Evolutionary conservation across 78 protist genomes (phyloP).

Genomic region (Protostelium mycophagum): DNA sequence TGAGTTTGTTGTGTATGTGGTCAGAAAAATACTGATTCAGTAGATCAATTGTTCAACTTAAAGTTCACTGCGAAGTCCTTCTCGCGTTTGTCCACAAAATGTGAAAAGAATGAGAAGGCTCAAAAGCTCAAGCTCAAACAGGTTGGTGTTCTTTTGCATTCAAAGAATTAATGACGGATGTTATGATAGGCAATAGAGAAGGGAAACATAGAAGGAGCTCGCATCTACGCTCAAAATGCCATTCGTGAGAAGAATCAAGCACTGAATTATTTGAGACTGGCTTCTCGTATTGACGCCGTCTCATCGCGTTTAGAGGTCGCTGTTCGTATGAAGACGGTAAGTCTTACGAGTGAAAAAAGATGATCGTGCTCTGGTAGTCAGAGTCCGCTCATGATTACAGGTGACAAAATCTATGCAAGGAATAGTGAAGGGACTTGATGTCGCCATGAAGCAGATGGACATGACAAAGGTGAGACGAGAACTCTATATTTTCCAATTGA

Average conservation of each 20-base stretch:
- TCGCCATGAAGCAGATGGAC: constrained; percentile 82
- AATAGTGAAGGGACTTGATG: constrained; percentile 83
- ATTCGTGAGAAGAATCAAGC: constrained; percentile 89
- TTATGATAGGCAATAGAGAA: constrained; percentile 88
- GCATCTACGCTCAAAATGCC: constrained; percentile 95
- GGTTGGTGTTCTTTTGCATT: not conserved
- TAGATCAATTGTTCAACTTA: constrained; percentile 66
- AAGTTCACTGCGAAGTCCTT: constrained; percentile 58
- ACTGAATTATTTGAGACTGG: constrained; percentile 80
- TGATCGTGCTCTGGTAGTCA: not conserved
- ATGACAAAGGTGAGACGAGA: constrained; percentile 60
- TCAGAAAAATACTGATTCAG: too few species aligned
- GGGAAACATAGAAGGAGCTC: constrained; percentile 92
- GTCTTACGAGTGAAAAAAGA: not conserved
- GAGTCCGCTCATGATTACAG: not conserved
- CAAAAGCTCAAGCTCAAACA: constrained; percentile 45
- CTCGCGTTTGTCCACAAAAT: constrained; percentile 42
- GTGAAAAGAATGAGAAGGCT: constrained; percentile 47
- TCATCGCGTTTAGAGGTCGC: constrained; percentile 91
- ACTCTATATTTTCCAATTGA: not conserved
- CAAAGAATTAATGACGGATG: too few species aligned
- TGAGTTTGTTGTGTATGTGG: too few species aligned
- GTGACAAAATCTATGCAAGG: constrained; percentile 82
- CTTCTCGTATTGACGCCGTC: constrained; percentile 92
- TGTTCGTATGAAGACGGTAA: constrained; percentile 78